Evolutionary conservation across 805 yeast species (phyloP).

Genomic region (Cyberlindnera galapagoensis): DNA sequence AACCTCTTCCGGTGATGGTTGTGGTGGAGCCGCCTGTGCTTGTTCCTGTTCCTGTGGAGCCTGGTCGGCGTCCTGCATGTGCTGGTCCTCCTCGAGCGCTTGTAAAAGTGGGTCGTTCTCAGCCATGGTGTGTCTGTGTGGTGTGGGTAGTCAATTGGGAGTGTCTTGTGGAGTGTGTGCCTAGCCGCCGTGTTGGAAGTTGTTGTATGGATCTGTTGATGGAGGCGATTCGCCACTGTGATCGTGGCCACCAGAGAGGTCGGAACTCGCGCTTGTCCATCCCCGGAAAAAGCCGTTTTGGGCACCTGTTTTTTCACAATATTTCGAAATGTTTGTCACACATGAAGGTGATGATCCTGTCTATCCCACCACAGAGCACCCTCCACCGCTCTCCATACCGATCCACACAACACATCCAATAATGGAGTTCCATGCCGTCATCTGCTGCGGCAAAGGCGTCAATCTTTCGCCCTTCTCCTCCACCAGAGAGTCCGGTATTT

Average conservation of each 20-base stretch:
- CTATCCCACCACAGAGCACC: no score
- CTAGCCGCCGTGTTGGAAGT: no score
- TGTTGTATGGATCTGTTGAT: not conserved
- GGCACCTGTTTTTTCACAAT: no score
- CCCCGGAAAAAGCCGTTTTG: no score
- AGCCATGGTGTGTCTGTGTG: slow-evolving; percentile 33
- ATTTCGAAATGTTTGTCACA: no score
- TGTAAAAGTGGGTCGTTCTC: slow-evolving; percentile 74
- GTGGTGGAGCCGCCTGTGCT: slow-evolving; percentile 18
- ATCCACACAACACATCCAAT: no score
- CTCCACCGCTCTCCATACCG: no score
- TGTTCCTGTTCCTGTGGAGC: slow-evolving; percentile 15
- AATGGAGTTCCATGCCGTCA: slow-evolving; percentile 94
- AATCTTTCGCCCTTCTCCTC: slow-evolving; percentile 66
- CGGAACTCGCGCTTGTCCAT: no score
- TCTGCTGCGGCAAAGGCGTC: slow-evolving; percentile 82
- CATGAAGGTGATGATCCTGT: no score
- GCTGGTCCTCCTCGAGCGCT: slow-evolving; percentile 36
- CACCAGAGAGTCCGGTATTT: slow-evolving; percentile 52
- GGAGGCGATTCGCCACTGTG: slow-evolving; percentile 3
- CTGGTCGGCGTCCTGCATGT: slow-evolving; percentile 11
- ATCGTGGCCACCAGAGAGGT: no score
- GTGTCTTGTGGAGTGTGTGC: no score
- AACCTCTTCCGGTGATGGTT: slow-evolving; percentile 42
- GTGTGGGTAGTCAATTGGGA: no score